Conservation (phyloP, 768 basidiomycete genomes). For the Suillus plorans region DNA sequence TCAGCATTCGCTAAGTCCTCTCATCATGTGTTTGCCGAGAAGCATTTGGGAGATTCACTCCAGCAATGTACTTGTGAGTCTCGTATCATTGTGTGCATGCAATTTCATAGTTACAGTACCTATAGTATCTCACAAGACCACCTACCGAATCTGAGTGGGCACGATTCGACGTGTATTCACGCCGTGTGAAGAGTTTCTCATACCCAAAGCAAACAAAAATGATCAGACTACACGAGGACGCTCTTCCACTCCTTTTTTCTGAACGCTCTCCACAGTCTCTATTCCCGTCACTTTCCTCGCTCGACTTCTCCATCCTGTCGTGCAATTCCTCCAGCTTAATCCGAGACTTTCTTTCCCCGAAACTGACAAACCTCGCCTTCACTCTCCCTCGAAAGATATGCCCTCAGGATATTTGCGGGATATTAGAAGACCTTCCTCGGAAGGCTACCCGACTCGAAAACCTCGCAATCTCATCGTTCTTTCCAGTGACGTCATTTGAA, state of each 20-base stretch:
- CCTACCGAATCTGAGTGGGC: conserved; percentile 23
- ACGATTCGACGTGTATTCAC: conserved; percentile 22
- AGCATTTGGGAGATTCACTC: conserved; percentile 23
- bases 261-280: conserved; percentile 20
- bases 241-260: conserved; percentile 19
- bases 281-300: conserved; percentile 24
- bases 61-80: conserved; percentile 24
- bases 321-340: conserved; percentile 20
- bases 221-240: conserved; percentile 26
- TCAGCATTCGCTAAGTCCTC: conserved; percentile 28
- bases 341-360: conserved; percentile 18
- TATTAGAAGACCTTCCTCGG: conserved; percentile 24
- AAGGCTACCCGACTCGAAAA: conserved; percentile 19
- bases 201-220: conserved; percentile 22
- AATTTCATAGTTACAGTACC: neutral
- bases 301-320: conserved; percentile 29
- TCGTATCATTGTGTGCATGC: neutral
- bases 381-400: conserved; percentile 22
- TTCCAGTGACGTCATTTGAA: conserved; percentile 11
- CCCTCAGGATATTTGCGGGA: conserved; percentile 17
- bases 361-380: conserved; percentile 23
- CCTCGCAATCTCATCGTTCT: conserved; percentile 22
- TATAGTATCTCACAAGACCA: conserved; percentile 22
- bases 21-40: conserved; percentile 28
- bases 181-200: conserved; percentile 22